Percentiles rank a stretch among this genome's conserved stretches.
Evolutionary conservation across 176 grass and related monocot species (phyloP).

Genomic region (Avena sativa): DNA sequence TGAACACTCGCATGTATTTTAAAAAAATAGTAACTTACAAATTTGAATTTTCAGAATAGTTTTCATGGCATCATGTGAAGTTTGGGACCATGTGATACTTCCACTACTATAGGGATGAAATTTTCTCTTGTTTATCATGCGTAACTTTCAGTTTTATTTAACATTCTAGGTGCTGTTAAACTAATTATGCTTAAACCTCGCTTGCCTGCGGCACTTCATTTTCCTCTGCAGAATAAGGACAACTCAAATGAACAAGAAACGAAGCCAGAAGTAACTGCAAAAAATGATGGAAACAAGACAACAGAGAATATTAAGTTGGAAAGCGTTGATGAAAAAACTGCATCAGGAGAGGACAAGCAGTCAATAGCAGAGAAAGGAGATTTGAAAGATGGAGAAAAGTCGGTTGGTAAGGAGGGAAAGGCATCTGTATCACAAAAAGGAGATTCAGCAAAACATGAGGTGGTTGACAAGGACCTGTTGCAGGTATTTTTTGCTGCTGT

Average conservation of each 20-base stretch:
- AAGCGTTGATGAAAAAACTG: slow-evolving; percentile 43
- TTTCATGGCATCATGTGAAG: too few species aligned
- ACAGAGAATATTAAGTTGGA: slow-evolving; percentile 40
- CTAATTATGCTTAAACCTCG: slow-evolving; percentile 24
- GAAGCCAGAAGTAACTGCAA: slow-evolving; percentile 38
- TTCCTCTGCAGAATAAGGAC: slow-evolving; percentile 55
- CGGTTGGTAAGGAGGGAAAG: slow-evolving; percentile 55
- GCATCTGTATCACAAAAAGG: slow-evolving; percentile 35
- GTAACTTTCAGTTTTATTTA: slow-evolving; percentile 28
- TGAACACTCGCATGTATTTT: too few species aligned
- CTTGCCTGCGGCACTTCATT: slow-evolving; percentile 22
- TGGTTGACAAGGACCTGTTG: slow-evolving; percentile 86
- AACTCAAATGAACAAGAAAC: slow-evolving; percentile 32
- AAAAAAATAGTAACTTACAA: too few species aligned
- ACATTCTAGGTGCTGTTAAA: not conserved
- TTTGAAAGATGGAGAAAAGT: slow-evolving; percentile 50
- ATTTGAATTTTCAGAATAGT: too few species aligned
- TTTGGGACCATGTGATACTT: too few species aligned
- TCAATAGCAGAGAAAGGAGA: slow-evolving; percentile 45
- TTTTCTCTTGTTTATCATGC: not conserved
- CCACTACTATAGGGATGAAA: not conserved
- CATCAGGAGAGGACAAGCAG: slow-evolving; percentile 32
- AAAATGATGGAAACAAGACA: slow-evolving; percentile 53
- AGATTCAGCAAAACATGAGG: slow-evolving; percentile 64
- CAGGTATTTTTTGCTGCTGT: slow-evolving; percentile 57